Base-by-base conservation (phyloP, 805 yeast genomes). In the Wickerhamiella siamensis region DNA sequence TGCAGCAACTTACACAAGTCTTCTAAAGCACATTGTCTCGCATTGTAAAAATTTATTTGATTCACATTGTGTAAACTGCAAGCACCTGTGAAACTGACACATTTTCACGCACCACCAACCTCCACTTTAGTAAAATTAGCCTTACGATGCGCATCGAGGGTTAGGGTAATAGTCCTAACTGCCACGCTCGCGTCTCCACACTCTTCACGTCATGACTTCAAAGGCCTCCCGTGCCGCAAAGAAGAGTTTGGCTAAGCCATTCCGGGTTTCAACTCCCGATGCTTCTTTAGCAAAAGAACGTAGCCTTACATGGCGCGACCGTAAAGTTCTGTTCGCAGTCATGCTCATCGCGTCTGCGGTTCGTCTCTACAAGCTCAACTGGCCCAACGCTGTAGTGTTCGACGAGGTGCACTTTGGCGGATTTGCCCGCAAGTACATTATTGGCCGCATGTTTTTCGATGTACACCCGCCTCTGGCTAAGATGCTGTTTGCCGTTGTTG, bases 391-490 rank as follows among this genome's bases (percentile, higher is more conserved):
- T 22, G 93, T 86, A 31, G 94, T 88, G 10, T 83, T 83, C 50
- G 95, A 86, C 60, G 98, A 88, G 60, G 91, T 82, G 33, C 94
- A 83, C 61, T 91, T 91, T 54, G 98, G 98, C 43, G 93, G 93
- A n/a, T 91, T 88, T 63, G 94, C 95, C 26, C 71, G 79, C 44
- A 77, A 82, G 61, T 91, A 86, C 63, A 66, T 67, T 48, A 63
- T 63, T 40, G 82, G 83, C 19, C 65, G 69, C 33, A 78, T 74
- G 56, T 79, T 77, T 58, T 64, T 79, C 51, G 86, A 78, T 51
- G 77, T 77, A 21, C 79, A 79, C 48, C 87, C 88, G 9, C 87
- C 88, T 4, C 61, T 80, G 40, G 77, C 71, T 31, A 75, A 77
- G 49, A 59, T 80, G 58, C 56, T 76, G 10, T 76, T 69, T 51